A percentile compares a stretch with the other conserved stretches of the same genome.
Conservation (phyloP, 2,329 filamentous ascomycete species). For the Fusarium chlamydosporum region DNA sequence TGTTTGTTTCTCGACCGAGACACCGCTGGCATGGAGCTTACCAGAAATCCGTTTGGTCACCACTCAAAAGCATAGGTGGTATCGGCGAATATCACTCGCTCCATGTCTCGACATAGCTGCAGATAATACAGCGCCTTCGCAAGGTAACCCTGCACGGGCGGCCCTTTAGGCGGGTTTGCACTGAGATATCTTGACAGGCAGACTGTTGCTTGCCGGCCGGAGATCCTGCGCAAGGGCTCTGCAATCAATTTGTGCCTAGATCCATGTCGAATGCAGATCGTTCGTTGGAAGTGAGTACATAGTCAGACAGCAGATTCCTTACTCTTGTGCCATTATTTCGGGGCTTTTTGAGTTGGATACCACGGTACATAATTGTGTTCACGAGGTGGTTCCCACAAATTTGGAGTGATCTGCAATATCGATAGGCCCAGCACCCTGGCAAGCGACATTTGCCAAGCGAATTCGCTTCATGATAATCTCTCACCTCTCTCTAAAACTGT, state of each 20-base stretch:
- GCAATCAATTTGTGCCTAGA: conserved; percentile 9
- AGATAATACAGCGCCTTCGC: conserved; percentile 8
- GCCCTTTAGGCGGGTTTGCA: conserved; percentile 3
- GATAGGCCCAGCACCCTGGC: conserved; percentile 2
- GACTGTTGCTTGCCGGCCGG: conserved; percentile 16
- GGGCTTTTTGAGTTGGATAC: conserved; percentile 7
- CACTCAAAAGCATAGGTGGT: conserved; percentile 8
- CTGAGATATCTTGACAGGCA: conserved; percentile 13
- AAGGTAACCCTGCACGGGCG: conserved; percentile 6
- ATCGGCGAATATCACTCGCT: conserved; percentile 13
- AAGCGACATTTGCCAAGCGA: conserved; percentile 18
- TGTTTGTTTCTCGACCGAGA: conserved; percentile 14
- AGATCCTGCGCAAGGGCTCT: conserved; percentile 20
- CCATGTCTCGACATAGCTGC: conserved; percentile 28
- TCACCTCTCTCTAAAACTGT: conserved; percentile 35
- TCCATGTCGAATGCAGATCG: neutral
- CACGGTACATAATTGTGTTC: neutral
- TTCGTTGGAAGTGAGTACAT: conserved; percentile 11
- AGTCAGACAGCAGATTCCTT: neutral
- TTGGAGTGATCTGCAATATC: conserved; percentile 16
- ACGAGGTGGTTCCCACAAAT: conserved; percentile 13
- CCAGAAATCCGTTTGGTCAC: conserved; percentile 19
- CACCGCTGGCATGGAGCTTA: conserved; percentile 22
- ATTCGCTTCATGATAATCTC: conserved; percentile 25
- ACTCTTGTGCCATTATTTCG: conserved; percentile 2